Base-by-base conservation (phyloP, 1,139 yeast species). In the Wickerhamomyces sp. region DNA sequence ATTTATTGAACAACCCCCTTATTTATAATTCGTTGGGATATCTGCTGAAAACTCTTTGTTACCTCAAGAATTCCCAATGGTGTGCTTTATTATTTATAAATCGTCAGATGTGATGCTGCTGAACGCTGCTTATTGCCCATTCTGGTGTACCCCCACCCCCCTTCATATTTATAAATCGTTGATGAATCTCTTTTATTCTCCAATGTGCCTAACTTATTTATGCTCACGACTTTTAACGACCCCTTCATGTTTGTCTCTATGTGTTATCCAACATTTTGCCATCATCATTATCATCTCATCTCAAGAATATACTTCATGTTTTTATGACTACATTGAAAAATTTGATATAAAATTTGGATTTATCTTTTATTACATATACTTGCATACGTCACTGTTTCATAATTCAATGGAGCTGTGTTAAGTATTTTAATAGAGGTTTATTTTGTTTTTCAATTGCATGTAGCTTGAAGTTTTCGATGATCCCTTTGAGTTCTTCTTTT, bases 361-460 rank as follows among this genome's bases (percentile, higher is more conserved):
- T n/a, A n/a, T n/a, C n/a, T n/a, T n/a, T n/a, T n/a, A n/a, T n/a
- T n/a, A n/a, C n/a, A n/a, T n/a, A n/a, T n/a, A n/a, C n/a, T n/a
- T n/a, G n/a, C n/a, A n/a, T n/a, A n/a, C n/a, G n/a, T n/a, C n/a
- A n/a, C n/a, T n/a, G n/a, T n/a, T n/a, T n/a, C n/a, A n/a, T n/a
- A n/a, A n/a, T n/a, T n/a, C n/a, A n/a, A n/a, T n/a, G n/a, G n/a
- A n/a, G n/a, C n/a, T n/a, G n/a, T n/a, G n/a, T 24, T 17, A 33
- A 19, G 17, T 33, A 33, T 18, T 17, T 33, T n/a, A 25, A 25
- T 19, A 33, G 26, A 17, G 31, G 19, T 19, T 33, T 26, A 31
- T 33, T 33, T 27, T 33, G 26, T 27, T 27, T 19, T 15, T 33
- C 26, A 27, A 13, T 19, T n/a, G 36, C 17, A 27, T 33, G 36